Evolutionary conservation across 306 rosid genomes (phyloP).

Genomic region (Casuarina glauca): DNA sequence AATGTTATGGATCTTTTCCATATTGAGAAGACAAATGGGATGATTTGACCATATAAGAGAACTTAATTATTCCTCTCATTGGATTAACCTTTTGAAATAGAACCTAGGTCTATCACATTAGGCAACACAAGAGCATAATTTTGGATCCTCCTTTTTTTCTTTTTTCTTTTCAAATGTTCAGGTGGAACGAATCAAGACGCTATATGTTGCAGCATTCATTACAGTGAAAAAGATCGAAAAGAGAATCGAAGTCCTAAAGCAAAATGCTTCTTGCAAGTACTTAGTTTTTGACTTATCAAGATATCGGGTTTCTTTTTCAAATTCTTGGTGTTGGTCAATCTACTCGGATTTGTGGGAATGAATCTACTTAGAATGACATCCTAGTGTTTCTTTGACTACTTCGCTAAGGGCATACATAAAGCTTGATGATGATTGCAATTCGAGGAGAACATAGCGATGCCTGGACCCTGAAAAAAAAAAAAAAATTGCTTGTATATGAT

Average conservation of each 20-base stretch:
- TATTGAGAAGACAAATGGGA: no score
- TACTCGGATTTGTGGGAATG: not conserved
- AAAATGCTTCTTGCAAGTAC: not conserved
- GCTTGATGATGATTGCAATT: not conserved
- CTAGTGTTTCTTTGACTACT: not conserved
- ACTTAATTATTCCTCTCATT: no score
- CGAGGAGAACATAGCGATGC: not conserved
- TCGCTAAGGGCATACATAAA: not conserved
- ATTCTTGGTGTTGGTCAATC: not conserved
- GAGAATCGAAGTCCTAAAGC: conserved; percentile 26
- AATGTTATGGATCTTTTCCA: no score
- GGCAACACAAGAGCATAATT: no score
- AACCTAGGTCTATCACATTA: no score
- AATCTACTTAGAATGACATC: not conserved
- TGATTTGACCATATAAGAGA: no score
- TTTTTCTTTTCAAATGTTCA: no score
- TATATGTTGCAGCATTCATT: conserved; percentile 19
- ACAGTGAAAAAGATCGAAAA: not conserved
- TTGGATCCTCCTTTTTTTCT: no score
- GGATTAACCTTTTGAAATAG: no score
- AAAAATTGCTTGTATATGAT: no score
- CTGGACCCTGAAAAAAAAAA: not conserved
- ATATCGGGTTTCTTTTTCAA: no score
- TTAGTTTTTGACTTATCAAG: not conserved
- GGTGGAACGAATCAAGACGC: conserved; percentile 34